These are phyloP conservation scores for Penicillium sp. DNA, from an alignment of 2,329 filamentous ascomycete genomes.

Conservation along the genomic window DNA sequence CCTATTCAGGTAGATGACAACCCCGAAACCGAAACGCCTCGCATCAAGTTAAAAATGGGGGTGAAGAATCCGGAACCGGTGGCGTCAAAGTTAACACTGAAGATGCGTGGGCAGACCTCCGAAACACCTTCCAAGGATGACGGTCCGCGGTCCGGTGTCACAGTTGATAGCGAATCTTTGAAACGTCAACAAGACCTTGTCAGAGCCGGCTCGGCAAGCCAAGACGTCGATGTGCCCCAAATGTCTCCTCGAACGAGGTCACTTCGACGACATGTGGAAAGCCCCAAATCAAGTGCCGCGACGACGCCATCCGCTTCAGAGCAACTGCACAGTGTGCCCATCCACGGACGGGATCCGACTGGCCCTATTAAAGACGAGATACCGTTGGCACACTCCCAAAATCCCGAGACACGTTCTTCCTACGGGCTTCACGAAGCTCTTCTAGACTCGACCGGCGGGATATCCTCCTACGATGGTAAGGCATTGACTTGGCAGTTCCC, in stretches of 20 bases:
- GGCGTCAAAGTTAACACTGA: constrained; percentile 68
- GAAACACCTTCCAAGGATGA: constrained; percentile 46
- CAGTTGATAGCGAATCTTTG: constrained; percentile 56
- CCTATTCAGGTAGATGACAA: constrained; percentile 45
- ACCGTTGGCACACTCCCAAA: constrained; percentile 5
- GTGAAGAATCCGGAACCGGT: constrained; percentile 39
- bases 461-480: constrained; percentile 11
- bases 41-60: constrained; percentile 76
- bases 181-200: constrained; percentile 54
- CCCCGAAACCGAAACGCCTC: constrained; percentile 59
- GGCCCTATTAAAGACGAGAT: constrained; percentile 17
- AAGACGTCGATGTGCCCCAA: constrained; percentile 18
- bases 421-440: constrained; percentile 11
- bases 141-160: constrained; percentile 45
- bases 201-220: constrained; percentile 45
- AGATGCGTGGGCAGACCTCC: constrained; percentile 61
- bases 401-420: constrained; percentile 20
- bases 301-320: constrained; percentile 20
- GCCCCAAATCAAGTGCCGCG: constrained; percentile 26
- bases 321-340: constrained; percentile 26
- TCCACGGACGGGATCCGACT: constrained; percentile 25
- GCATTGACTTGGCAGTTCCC: neutral
- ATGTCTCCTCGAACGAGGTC: constrained; percentile 31
- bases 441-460: constrained; percentile 3
- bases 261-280: constrained; percentile 35